A percentile compares a stretch with the other conserved stretches of the same genome.
phyloP scores from a whole-genome alignment of 768 basidiomycete species.

The Rhizopogon roseolus region DNA sequence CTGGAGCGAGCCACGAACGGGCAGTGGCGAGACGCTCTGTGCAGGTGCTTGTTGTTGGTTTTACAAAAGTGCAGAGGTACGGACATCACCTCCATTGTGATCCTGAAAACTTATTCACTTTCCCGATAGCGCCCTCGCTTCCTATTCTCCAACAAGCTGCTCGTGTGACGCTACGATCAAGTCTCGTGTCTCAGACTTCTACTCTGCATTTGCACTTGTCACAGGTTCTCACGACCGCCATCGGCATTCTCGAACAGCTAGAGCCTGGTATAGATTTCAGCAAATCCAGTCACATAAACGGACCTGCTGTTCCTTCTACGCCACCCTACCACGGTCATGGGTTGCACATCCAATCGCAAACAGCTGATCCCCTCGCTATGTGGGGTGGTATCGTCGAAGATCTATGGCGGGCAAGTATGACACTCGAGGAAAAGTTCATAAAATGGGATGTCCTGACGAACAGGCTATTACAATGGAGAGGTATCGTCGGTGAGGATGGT shows the following conservation, averaged over 20 bases:
- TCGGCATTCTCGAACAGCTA: constrained; percentile 22
- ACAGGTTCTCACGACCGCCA: constrained; percentile 25
- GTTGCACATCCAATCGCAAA: constrained; percentile 29
- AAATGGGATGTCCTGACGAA: constrained; percentile 52
- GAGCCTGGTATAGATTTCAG: constrained; percentile 14
- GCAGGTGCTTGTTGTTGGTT: constrained; percentile 45
- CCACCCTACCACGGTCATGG: constrained; percentile 31
- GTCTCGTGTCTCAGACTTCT: constrained; percentile 26
- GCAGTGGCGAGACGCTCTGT: constrained; percentile 56
- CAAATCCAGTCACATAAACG: background rate
- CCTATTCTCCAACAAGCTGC: constrained; percentile 20
- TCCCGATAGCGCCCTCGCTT: constrained; percentile 13
- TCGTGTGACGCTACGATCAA: constrained; percentile 31
- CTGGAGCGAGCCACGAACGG: constrained; percentile 49
- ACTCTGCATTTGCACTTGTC: constrained; percentile 20
- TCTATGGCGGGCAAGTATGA: constrained; percentile 31
- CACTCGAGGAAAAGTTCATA: constrained; percentile 22
- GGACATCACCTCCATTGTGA: background rate
- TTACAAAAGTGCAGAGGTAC: constrained; percentile 24
- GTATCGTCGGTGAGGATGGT: constrained; percentile 34
- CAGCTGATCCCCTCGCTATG: constrained; percentile 23
- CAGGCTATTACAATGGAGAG: constrained; percentile 54
- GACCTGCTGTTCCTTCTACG: constrained; percentile 1
- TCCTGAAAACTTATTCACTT: background rate
- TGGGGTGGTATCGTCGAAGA: constrained; percentile 53